Evolutionary conservation across 768 basidiomycete species (phyloP).

Genomic region (Boletus vinaceobasis): DNA sequence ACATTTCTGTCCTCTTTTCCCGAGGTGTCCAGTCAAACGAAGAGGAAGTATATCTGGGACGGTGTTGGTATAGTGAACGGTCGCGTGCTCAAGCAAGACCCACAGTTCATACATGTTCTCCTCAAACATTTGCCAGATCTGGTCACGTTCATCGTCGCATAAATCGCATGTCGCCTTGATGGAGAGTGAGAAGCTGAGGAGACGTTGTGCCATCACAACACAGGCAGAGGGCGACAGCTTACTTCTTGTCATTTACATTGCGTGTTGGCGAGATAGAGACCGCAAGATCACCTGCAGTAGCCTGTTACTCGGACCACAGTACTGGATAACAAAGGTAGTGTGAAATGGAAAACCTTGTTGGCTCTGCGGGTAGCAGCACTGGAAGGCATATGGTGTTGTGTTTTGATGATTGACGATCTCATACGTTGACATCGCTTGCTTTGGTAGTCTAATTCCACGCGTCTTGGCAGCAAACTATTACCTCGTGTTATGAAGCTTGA

Average conservation of each 20-base stretch:
- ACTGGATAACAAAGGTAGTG: not conserved
- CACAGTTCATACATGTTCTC: slow-evolving; percentile 55
- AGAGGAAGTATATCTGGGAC: slow-evolving; percentile 51
- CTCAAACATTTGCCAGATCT: slow-evolving; percentile 53
- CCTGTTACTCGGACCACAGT: slow-evolving; percentile 16
- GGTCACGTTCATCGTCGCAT: slow-evolving; percentile 32
- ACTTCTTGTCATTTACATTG: slow-evolving; percentile 16
- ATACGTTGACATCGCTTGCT: too few species aligned
- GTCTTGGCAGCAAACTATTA: not conserved
- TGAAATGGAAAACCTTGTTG: slow-evolving; percentile 31
- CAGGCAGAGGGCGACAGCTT: not conserved
- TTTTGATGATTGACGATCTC: too few species aligned
- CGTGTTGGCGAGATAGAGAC: slow-evolving; percentile 11
- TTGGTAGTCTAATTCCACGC: not conserved
- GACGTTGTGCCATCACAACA: not conserved
- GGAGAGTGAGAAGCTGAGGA: slow-evolving; percentile 23
- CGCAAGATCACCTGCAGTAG: slow-evolving; percentile 20
- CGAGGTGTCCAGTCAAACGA: slow-evolving; percentile 65
- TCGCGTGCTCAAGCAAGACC: slow-evolving; percentile 1
- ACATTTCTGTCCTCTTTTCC: slow-evolving; percentile 58
- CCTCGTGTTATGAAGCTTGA: slow-evolving; percentile 75
- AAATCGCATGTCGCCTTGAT: slow-evolving; percentile 33
- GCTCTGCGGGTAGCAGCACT: slow-evolving; percentile 26
- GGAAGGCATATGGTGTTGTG: slow-evolving; percentile 11
- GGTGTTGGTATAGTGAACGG: not conserved